A percentile compares a stretch with the other conserved stretches of the same genome.
Conservation (phyloP, 345 rosid species). For the Durio zibethinus region DNA sequence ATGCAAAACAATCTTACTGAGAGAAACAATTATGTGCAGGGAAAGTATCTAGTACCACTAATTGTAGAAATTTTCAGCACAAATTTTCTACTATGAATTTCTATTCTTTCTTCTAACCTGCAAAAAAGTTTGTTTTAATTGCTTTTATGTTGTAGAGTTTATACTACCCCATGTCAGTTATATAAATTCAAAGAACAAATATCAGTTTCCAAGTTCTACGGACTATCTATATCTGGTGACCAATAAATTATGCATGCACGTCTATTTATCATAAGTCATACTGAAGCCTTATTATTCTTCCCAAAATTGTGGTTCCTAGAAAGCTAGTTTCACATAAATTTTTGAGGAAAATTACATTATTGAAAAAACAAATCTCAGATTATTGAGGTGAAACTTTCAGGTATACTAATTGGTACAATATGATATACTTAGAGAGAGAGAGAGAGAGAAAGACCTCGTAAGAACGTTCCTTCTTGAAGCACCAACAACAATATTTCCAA, state of each 20-base stretch:
- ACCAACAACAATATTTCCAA: conserved; percentile 55
- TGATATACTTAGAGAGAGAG: neutral
- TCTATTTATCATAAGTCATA: neutral
- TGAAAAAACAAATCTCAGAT: neutral
- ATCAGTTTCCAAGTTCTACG: neutral
- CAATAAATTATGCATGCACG: neutral
- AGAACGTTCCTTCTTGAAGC: conserved; percentile 43
- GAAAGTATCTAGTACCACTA: neutral
- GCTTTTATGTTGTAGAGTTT: neutral
- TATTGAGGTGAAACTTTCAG: neutral
- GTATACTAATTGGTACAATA: neutral
- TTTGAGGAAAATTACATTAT: neutral
- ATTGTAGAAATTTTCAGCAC: neutral
- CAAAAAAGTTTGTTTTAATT: neutral
- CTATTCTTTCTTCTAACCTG: neutral
- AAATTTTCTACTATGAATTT: neutral
- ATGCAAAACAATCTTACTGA: neutral
- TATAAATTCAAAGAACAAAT: neutral
- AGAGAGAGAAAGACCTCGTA: neutral
- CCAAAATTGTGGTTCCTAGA: neutral
- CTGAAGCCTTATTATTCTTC: neutral
- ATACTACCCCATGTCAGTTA: neutral
- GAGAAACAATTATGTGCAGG: neutral
- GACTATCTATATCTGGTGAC: neutral
- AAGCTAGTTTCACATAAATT: neutral